Percentiles rank a stretch among this genome's conserved stretches.
These are phyloP conservation scores for Colletotrichum costaricense DNA, from an alignment of 2,329 filamentous ascomycete species.

Conservation along the genomic window DNA sequence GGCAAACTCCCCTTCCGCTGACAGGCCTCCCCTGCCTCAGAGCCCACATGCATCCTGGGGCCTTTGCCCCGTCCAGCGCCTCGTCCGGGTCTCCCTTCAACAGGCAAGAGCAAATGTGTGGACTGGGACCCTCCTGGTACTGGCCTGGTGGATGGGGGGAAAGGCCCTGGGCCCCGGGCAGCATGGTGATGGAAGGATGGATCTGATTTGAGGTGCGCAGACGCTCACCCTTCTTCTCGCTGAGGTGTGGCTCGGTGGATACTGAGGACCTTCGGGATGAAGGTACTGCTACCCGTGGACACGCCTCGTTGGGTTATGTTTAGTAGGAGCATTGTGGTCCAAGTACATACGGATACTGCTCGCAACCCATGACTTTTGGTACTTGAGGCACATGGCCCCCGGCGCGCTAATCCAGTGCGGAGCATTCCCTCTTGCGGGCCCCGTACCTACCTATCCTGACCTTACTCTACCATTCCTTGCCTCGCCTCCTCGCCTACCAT, in stretches of 20 bases:
- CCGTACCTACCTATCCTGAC: constrained; percentile 7
- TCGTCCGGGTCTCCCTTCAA: constrained; percentile 7
- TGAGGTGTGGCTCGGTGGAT: background rate
- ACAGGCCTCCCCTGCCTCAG: constrained; percentile 2
- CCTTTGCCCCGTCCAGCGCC: constrained; percentile 7
- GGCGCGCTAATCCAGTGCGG: constrained; percentile 1
- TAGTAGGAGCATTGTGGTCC: background rate
- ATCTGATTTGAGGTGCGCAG: constrained; percentile 26
- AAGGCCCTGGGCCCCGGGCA: constrained; percentile 13
- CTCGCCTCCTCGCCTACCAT: background rate
- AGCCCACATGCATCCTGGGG: background rate
- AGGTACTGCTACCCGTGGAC: constrained; percentile 5
- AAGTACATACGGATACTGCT: background rate
- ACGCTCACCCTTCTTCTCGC: constrained; percentile 3
- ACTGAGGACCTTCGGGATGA: background rate
- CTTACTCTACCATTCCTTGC: constrained; percentile 17
- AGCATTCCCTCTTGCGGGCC: constrained; percentile 5
- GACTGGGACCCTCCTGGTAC: constrained; percentile 40
- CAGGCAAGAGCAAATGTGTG: constrained; percentile 7
- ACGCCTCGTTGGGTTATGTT: background rate
- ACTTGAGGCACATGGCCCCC: background rate
- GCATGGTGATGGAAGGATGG: constrained; percentile 7
- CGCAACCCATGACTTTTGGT: background rate
- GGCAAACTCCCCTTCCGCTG: background rate
- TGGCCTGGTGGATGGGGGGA: constrained; percentile 36